Evolutionary conservation across 208 protist genomes (phyloP), one percentile per base, ranked within the genome.

Genomic region (Crithidia acanthocephali): DNA sequence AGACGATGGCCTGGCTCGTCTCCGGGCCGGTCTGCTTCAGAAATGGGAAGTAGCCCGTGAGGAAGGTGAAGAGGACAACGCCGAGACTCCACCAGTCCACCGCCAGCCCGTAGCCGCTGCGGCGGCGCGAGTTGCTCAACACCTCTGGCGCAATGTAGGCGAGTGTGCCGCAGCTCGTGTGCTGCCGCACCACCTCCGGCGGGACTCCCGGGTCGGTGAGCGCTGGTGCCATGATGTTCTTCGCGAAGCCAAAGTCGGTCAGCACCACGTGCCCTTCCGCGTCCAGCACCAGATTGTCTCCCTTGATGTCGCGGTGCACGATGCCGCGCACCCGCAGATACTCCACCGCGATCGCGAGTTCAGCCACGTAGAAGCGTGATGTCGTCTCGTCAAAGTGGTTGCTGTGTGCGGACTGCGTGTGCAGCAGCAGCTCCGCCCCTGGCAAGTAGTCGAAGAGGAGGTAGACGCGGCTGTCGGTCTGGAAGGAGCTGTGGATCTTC

Each of bases 391-490:
- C 73, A 51, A 91, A 86, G 74, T 81, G 84, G 60, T 79, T 69
- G 23, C 76, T 52, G n/a, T 70, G 68, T 22, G 84, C 76, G 50
- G 56, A 55, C 61, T 97, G 79, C 9, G 97, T 86, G 83, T 98
- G 96, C 62, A 84, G 84, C 56, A 98, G 95, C n/a, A 99, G 83
- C 69, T 98, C 96, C 33, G 96, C 95, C 10, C 97, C 97, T 7
- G 95, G 83, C 2, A 98, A 79, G 68, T 93, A 98, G 72, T 98
- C 95, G 10, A 98, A 78, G 23, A 98, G 57, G 45, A 98, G 62
- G 76, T 97, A 98, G 3, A 97, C 76, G 51, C 93, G 83, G 18
- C 79, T 80, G 60, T 92, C 87, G 11, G 90, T 95, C 62, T 95
- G 90, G 76, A 97, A 98, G 47, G 81, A 76, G 23, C 68, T 68